Evolutionary conservation across 2,329 filamentous ascomycete genomes (phyloP), one percentile per base, ranked within the genome.

Genomic region (Onygenales sp.): DNA sequence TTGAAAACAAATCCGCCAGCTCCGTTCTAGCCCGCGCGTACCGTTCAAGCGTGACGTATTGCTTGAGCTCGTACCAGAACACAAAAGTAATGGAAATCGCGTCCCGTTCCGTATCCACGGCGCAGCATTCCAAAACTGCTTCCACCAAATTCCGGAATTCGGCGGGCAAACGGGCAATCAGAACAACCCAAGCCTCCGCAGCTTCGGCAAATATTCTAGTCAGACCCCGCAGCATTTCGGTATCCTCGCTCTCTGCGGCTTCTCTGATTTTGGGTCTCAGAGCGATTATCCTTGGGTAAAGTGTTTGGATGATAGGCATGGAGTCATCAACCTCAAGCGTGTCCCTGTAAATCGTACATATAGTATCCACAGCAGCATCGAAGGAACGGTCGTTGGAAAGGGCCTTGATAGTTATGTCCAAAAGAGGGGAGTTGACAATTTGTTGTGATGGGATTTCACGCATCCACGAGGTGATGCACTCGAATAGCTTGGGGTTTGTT

Each of bases 41-140:
- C 60, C 86, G 86, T 37, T 97, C 92, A 51, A 98, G 72, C 1
- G 91, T 90, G 47, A 98, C 78, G 67, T 95, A 96, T 68, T 96
- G 90, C 76, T 98, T 98, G 46, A 98, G 79, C 66, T 98, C 93
- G 67, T 94, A 97, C 93, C 93, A 98, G 74, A 98, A 97, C 60
- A 83, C 84, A 71, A 98, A 98, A 0, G 94, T 98, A 63, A 93
- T 84, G 52, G 89, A 88, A 58, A 98, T 90, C 4, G 91, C 89
- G 60, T 98, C 93, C 57, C 87, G 83, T 52, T 96, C 92, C 66
- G 84, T 84, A 68, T 98, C 93, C 60, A 87, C 81, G 9, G 86
- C 82, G 56, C 88, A 91, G 65, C 90, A 95, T 72, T 97, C 91
- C n/a, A 97, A 78, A 13, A 98, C 84, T 6, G 87, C 84, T 63